These are phyloP conservation scores for Datura wrightii DNA, from an alignment of 257 asterid species.

Conservation along the genomic window DNA sequence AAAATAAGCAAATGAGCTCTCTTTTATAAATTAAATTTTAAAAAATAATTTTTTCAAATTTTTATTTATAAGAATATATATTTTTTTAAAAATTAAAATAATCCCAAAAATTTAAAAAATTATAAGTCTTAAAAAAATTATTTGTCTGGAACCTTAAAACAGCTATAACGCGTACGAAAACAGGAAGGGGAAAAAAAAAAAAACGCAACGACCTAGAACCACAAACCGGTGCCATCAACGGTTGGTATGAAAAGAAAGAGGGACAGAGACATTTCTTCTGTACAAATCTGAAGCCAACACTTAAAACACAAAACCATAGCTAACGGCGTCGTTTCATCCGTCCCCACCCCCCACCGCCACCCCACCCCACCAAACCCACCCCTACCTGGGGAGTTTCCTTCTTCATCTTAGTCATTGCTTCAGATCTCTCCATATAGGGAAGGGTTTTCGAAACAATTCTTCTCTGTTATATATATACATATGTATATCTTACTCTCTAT, in stretches of 20 bases:
- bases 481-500: neutral
- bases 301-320: neutral
- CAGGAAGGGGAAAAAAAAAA: neutral
- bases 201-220: neutral
- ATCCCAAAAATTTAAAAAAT: no score
- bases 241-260: slow-evolving; percentile 11
- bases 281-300: neutral
- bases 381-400: neutral
- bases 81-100: no score
- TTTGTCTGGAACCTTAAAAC: neutral
- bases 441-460: neutral
- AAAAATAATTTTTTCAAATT: no score
- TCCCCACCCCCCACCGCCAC: no score
- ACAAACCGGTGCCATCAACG: slow-evolving; percentile 9
- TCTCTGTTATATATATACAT: neutral
- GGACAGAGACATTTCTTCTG: neutral
- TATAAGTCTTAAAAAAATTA: no score
- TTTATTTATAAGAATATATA: no score
- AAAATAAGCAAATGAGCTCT: no score
- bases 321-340: neutral
- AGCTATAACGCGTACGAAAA: slow-evolving; percentile 10
- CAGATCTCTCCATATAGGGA: slow-evolving; percentile 26
- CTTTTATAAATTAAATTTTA: no score
- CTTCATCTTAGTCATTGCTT: slow-evolving; percentile 14
- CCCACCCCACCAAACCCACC: neutral